Evolutionary conservation across 2,329 filamentous ascomycete genomes (phyloP).

Genomic region (Aaosphaeria arxii): DNA sequence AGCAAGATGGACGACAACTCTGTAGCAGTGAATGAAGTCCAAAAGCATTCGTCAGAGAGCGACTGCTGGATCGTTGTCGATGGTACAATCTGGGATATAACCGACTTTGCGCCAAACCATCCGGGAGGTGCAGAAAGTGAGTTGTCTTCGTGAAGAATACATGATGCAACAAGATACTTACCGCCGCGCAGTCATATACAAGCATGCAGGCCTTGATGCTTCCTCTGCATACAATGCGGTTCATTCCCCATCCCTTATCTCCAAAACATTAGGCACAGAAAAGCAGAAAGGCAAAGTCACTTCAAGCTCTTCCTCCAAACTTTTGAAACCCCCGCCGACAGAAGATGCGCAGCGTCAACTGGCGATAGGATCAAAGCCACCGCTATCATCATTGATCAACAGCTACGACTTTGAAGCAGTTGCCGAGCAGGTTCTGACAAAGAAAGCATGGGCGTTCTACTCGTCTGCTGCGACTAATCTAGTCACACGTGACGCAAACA

Average conservation of each 20-base stretch:
- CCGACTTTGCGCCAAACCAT: constrained; percentile 58
- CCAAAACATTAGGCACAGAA: constrained; percentile 29
- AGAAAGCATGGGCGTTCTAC: constrained; percentile 45
- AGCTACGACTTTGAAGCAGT: constrained; percentile 44
- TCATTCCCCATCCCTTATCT: constrained; percentile 43
- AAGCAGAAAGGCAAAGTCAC: constrained; percentile 22
- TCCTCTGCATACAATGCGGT: constrained; percentile 48
- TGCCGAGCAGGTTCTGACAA: constrained; percentile 33
- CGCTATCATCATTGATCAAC: constrained; percentile 38
- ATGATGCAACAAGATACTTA: not conserved
- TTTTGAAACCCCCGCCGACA: constrained; percentile 7
- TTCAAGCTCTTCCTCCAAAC: not conserved
- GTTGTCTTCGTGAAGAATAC: not conserved
- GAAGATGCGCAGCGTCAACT: constrained; percentile 2
- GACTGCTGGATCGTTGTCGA: constrained; percentile 63
- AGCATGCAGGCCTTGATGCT: constrained; percentile 18
- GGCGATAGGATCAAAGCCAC: constrained; percentile 27
- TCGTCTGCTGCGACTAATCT: constrained; percentile 51
- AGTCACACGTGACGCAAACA: constrained; percentile 45
- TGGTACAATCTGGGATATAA: constrained; percentile 63
- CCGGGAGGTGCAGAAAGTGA: constrained; percentile 48
- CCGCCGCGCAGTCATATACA: constrained; percentile 10
- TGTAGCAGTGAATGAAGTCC: constrained; percentile 12
- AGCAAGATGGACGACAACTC: not conserved
- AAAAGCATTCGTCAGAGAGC: constrained; percentile 7